Percentiles rank a stretch among this genome's conserved stretches.
phyloP scores from a whole-genome alignment of 768 basidiomycete species.

The Lyophyllum decastes region DNA sequence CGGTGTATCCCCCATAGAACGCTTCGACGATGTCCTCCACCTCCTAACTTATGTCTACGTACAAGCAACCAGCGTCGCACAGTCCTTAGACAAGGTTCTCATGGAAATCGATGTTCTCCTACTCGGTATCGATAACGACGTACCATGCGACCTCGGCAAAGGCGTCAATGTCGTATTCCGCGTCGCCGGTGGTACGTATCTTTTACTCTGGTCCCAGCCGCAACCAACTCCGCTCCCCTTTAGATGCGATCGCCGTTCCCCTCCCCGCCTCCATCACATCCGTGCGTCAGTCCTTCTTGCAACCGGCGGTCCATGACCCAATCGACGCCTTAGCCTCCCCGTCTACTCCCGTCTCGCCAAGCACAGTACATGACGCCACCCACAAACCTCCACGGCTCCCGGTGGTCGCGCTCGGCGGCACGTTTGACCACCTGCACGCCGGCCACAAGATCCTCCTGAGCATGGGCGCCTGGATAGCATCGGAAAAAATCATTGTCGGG shows the following conservation, averaged over 20 bases:
- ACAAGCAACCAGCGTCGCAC: constrained; percentile 76
- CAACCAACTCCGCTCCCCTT: neutral
- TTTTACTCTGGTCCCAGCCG: neutral
- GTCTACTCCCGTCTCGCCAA: constrained; percentile 2
- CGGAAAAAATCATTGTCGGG: constrained; percentile 84
- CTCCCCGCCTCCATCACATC: constrained; percentile 44
- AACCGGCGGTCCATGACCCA: constrained; percentile 24
- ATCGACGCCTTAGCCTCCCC: constrained; percentile 4
- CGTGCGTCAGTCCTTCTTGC: constrained; percentile 38
- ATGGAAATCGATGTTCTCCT: constrained; percentile 81
- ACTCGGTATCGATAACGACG: constrained; percentile 48
- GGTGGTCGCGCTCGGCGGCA: constrained; percentile 89
- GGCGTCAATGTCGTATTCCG: constrained; percentile 50
- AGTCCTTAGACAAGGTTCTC: constrained; percentile 64
- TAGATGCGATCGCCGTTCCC: constrained; percentile 41
- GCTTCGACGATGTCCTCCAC: constrained; percentile 71
- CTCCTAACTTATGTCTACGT: constrained; percentile 86
- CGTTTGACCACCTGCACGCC: constrained; percentile 96
- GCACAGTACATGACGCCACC: neutral
- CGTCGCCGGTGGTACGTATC: constrained; percentile 46
- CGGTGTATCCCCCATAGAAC: constrained; percentile 38
- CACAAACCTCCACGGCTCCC: constrained; percentile 40
- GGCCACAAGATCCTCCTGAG: constrained; percentile 97
- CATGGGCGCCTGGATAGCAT: constrained; percentile 85
- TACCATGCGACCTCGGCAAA: constrained; percentile 41